Evolutionary conservation across 2,329 filamentous ascomycete species (phyloP).

Genomic region (Colletotrichum cuscutae): DNA sequence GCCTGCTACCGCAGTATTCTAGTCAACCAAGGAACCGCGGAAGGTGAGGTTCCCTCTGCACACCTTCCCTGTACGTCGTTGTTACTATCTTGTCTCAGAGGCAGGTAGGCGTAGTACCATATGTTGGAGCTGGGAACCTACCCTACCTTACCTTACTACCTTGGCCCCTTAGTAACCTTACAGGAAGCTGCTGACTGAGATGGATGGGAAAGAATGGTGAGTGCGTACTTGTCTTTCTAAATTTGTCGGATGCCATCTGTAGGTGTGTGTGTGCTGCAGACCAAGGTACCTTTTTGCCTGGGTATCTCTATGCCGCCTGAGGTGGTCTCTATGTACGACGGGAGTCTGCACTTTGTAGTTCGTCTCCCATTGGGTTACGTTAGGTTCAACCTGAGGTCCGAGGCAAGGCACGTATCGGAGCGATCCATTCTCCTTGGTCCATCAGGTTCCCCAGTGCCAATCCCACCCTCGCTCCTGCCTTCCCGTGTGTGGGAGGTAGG

Average conservation of each 20-base stretch:
- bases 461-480: constrained; percentile 22
- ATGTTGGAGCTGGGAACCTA: too few relatives aligned
- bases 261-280: neutral
- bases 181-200: neutral
- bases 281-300: too few relatives aligned
- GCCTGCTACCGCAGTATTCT: too few relatives aligned
- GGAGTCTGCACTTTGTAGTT: neutral
- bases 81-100: neutral
- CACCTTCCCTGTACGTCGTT: neutral
- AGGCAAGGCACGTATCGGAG: constrained; percentile 7
- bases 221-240: neutral
- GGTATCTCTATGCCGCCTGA: too few relatives aligned
- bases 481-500: constrained; percentile 21
- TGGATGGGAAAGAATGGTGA: neutral
- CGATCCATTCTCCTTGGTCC: neutral
- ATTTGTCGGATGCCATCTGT: neutral
- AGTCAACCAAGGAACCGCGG: neutral
- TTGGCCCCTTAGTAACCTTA: neutral
- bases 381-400: neutral
- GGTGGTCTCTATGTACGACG: neutral
- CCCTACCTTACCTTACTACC: neutral
- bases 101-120: neutral
- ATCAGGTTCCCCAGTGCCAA: neutral
- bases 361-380: neutral
- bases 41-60: neutral